phyloP scores from a whole-genome alignment of 1,139 yeast species.

The Geotrichum candidum region DNA sequence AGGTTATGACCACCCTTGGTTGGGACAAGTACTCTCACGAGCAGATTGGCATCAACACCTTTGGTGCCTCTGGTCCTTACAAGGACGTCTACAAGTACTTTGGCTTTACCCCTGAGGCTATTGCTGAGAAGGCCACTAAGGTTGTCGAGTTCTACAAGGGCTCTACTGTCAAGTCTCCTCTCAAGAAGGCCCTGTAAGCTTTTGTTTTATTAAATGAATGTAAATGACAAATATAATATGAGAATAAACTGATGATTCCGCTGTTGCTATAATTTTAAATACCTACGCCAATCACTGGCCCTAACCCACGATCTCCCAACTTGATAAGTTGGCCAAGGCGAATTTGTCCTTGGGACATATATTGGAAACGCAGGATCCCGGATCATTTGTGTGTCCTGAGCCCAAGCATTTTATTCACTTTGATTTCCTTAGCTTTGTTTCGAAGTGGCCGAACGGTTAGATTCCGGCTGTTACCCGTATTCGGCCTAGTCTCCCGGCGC shows the following conservation, averaged over 20 bases:
- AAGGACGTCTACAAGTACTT: constrained; percentile 74
- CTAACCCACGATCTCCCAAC: too few species aligned
- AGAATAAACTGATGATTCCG: neutral
- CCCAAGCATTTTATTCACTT: too few species aligned
- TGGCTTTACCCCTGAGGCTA: constrained; percentile 90
- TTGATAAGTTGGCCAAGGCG: too few species aligned
- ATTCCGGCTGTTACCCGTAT: too few species aligned
- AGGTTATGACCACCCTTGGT: constrained; percentile 86
- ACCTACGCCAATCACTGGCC: too few species aligned
- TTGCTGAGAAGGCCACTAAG: constrained; percentile 79
- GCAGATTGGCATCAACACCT: constrained; percentile 91
- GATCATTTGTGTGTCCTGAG: too few species aligned
- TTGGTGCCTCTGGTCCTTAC: constrained; percentile 97
- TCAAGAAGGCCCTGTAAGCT: constrained; percentile 59
- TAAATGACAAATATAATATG: neutral
- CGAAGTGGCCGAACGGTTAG: too few species aligned
- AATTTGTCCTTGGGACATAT: too few species aligned
- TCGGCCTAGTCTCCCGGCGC: too few species aligned
- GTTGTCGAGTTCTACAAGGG: constrained; percentile 83
- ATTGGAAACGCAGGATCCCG: too few species aligned
- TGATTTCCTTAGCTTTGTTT: too few species aligned
- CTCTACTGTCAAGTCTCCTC: constrained; percentile 62
- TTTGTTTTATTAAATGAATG: neutral
- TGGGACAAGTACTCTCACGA: constrained; percentile 97
- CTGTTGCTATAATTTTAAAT: neutral